These are phyloP conservation scores for Pyrus hybrid DNA, from an alignment of 331 rosid species.

Conservation along the genomic window DNA sequence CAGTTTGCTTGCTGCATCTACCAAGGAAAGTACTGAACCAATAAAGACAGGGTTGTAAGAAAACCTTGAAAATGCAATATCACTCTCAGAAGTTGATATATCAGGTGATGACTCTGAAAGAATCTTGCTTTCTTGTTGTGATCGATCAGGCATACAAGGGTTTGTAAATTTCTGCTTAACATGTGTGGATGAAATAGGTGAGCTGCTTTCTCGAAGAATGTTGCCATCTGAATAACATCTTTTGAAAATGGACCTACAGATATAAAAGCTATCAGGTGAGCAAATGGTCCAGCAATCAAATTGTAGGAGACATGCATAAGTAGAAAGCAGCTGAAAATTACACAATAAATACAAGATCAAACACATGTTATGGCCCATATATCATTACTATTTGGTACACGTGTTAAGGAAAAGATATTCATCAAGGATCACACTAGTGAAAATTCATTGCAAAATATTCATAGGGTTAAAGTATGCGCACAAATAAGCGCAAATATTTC, in stretches of 20 bases:
- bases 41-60: neutral
- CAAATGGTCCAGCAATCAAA: constrained; percentile 6
- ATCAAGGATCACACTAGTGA: neutral
- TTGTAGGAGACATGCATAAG: neutral
- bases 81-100: constrained; percentile 67
- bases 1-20: neutral
- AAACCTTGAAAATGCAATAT: constrained; percentile 73
- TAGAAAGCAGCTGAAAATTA: neutral
- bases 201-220: constrained; percentile 52
- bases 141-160: constrained; percentile 27
- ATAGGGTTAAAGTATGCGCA: neutral
- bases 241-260: constrained; percentile 55
- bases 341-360: neutral
- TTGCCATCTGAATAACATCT: constrained; percentile 82
- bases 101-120: constrained; percentile 79
- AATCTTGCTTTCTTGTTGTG: constrained; percentile 45
- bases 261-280: constrained; percentile 6
- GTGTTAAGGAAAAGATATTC: neutral
- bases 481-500: neutral
- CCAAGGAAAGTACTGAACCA: neutral
- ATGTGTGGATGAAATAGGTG: constrained; percentile 47
- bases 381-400: neutral
- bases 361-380: neutral
- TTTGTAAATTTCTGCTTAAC: constrained; percentile 35
- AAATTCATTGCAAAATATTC: neutral